A percentile compares a stretch with the other conserved stretches of the same genome.
These are phyloP conservation scores for Macrolepiota albuminosa DNA, from an alignment of 768 basidiomycete species.

Conservation along the genomic window DNA sequence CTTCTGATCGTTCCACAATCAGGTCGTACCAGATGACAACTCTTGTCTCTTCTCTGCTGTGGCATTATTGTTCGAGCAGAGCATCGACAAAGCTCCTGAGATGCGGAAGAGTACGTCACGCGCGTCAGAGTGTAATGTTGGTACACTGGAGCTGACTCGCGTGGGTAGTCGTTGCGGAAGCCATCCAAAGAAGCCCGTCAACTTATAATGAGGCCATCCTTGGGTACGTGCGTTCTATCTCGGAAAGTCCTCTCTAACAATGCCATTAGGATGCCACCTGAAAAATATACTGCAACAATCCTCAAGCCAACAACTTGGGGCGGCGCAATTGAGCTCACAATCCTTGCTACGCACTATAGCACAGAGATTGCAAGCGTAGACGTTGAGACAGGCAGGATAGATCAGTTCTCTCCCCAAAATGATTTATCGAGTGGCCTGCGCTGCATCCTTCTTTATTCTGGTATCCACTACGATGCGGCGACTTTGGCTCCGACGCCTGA, in stretches of 20 bases:
- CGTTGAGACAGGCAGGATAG: conserved; percentile 87
- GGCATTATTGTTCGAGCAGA: conserved; percentile 82
- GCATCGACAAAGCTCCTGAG: conserved; percentile 59
- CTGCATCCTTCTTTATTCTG: conserved; percentile 85
- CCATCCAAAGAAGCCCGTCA: conserved; percentile 64
- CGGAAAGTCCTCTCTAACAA: neutral
- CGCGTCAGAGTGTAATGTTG: neutral
- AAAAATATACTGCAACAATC: conserved; percentile 79
- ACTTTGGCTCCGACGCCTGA: conserved; percentile 73
- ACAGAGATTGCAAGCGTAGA: conserved; percentile 90
- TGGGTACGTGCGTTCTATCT: conserved; percentile 46
- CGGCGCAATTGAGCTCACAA: conserved; percentile 89
- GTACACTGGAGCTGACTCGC: neutral
- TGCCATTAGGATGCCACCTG: conserved; percentile 41
- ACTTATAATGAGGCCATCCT: conserved; percentile 84
- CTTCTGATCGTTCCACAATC: neutral
- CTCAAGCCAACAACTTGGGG: conserved; percentile 83
- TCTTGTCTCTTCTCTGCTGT: conserved; percentile 90
- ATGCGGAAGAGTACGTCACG: conserved; percentile 68
- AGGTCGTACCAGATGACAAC: conserved; percentile 92
- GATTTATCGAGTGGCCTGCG: conserved; percentile 36
- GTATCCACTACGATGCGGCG: conserved; percentile 94
- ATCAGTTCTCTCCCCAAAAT: conserved; percentile 64
- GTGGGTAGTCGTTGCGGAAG: conserved; percentile 71
- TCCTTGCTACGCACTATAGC: conserved; percentile 76